A percentile compares a stretch with the other conserved stretches of the same genome.
These are phyloP conservation scores for Lodderomyces elongisporus DNA, from an alignment of 1,139 yeast species.

Conservation along the genomic window DNA sequence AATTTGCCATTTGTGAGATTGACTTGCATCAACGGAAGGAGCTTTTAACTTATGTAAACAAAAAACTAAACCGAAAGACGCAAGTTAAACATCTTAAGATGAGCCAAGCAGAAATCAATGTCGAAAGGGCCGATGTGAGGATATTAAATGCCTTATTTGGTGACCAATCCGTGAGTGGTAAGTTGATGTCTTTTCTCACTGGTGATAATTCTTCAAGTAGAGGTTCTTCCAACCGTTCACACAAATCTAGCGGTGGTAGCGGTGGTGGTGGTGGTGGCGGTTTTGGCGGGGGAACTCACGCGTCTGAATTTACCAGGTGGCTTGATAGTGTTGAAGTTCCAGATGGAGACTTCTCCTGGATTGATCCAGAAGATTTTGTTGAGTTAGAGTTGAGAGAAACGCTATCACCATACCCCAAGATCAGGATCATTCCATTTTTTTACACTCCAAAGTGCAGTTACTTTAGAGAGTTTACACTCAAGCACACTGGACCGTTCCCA, in stretches of 20 bases:
- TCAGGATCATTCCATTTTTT: slow-evolving; percentile 60
- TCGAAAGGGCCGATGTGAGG: slow-evolving; percentile 67
- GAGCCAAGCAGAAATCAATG: slow-evolving; percentile 72
- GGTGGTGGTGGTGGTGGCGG: slow-evolving; percentile 4
- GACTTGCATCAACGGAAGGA: slow-evolving; percentile 85
- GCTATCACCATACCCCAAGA: slow-evolving; percentile 48
- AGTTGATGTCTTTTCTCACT: slow-evolving; percentile 42
- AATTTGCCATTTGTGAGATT: slow-evolving; percentile 57
- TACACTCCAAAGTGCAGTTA: slow-evolving; percentile 75
- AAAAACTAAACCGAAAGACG: slow-evolving; percentile 52
- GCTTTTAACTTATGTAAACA: slow-evolving; percentile 52
- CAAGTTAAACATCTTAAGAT: slow-evolving; percentile 58
- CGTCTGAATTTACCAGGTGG: slow-evolving; percentile 16
- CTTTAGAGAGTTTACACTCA: slow-evolving; percentile 53
- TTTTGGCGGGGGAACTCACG: slow-evolving; percentile 1
- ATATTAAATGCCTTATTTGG: slow-evolving; percentile 63
- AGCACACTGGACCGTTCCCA: slow-evolving; percentile 50
- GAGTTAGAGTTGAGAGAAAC: slow-evolving; percentile 60
- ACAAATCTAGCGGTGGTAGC: too few species aligned
- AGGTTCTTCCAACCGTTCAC: slow-evolving; percentile 3
- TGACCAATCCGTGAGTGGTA: slow-evolving; percentile 47
- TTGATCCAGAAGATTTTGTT: slow-evolving; percentile 73
- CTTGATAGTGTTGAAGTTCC: slow-evolving; percentile 28
- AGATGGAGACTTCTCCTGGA: slow-evolving; percentile 61
- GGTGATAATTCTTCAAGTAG: slow-evolving; percentile 12